Percentiles rank a stretch among this genome's conserved stretches.
phyloP scores from a whole-genome alignment of 257 asterid genomes.

The Solanum chiquidenum region DNA sequence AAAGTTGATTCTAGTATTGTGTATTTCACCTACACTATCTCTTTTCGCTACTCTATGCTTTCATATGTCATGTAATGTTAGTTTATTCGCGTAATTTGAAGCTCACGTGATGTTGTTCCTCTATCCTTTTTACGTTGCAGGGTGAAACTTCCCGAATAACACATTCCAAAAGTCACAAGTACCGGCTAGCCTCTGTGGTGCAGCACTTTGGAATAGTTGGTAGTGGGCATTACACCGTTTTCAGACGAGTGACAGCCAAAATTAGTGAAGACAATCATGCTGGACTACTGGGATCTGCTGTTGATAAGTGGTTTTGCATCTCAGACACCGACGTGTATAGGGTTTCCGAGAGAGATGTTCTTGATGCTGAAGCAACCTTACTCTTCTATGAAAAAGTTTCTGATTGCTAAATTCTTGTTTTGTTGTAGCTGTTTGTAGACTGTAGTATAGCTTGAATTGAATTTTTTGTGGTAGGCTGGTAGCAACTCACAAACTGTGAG shows the following conservation, averaged over 20 bases:
- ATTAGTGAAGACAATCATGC: slow-evolving; percentile 37
- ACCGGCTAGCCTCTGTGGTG: slow-evolving; percentile 69
- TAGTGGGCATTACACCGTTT: slow-evolving; percentile 82
- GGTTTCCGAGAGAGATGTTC: slow-evolving; percentile 67
- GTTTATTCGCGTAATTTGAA: background rate
- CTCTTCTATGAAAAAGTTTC: slow-evolving; percentile 65
- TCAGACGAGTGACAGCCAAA: slow-evolving; percentile 49
- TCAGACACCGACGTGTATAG: slow-evolving; percentile 64
- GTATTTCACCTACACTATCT: background rate
- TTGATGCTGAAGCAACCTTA: slow-evolving; percentile 71
- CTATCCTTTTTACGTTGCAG: slow-evolving; percentile 14
- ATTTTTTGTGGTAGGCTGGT: background rate
- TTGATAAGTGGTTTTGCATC: slow-evolving; percentile 71
- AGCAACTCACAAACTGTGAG: background rate
- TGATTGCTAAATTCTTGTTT: background rate
- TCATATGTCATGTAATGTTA: background rate
- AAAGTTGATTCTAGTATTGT: background rate
- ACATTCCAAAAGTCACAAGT: slow-evolving; percentile 16
- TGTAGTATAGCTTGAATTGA: background rate
- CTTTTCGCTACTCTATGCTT: background rate
- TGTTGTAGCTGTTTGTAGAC: background rate
- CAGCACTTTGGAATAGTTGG: slow-evolving; percentile 72
- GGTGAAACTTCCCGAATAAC: background rate
- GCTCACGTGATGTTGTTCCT: background rate
- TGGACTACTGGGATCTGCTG: slow-evolving; percentile 34